A percentile compares a stretch with the other conserved stretches of the same genome.
Evolutionary conservation across 306 rosid species (phyloP).

Genomic region (Vigna hirtella): DNA sequence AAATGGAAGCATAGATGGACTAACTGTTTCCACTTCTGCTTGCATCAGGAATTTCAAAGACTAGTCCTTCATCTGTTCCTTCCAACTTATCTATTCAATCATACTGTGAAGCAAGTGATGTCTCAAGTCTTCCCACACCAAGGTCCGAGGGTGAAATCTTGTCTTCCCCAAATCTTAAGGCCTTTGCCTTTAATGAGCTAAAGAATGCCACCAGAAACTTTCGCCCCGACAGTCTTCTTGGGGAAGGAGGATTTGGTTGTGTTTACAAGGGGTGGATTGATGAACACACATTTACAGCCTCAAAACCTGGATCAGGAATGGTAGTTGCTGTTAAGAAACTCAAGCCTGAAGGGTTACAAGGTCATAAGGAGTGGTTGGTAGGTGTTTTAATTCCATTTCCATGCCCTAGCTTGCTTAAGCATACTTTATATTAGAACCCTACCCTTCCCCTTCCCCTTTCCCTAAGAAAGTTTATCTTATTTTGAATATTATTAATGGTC

Average conservation of each 20-base stretch:
- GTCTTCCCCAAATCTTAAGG: slow-evolving; percentile 70
- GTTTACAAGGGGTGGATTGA: slow-evolving; percentile 96
- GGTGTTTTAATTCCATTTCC: slow-evolving; percentile 39
- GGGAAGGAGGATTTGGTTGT: slow-evolving; percentile 92
- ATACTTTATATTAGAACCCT: background rate
- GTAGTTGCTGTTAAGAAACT: slow-evolving; percentile 91
- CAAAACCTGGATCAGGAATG: slow-evolving; percentile 84
- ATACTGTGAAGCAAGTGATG: slow-evolving; percentile 52
- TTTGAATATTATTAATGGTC: slow-evolving; percentile 23
- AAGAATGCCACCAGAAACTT: slow-evolving; percentile 83
- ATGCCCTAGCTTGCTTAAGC: background rate
- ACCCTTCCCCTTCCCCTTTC: background rate
- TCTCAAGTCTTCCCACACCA: slow-evolving; percentile 73
- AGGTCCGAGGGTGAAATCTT: slow-evolving; percentile 89
- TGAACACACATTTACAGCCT: slow-evolving; percentile 62
- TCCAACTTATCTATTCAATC: slow-evolving; percentile 58
- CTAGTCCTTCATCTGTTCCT: slow-evolving; percentile 60
- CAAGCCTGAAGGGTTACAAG: slow-evolving; percentile 86
- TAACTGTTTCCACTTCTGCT: slow-evolving; percentile 31
- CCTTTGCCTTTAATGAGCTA: slow-evolving; percentile 76
- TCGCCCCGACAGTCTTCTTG: slow-evolving; percentile 83
- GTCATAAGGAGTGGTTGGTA: slow-evolving; percentile 97
- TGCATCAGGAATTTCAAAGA: slow-evolving; percentile 64
- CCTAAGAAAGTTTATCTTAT: background rate
- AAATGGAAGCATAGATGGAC: background rate